Evolutionary conservation across 306 rosid species (phyloP).

Genomic region (Cucumis melo): DNA sequence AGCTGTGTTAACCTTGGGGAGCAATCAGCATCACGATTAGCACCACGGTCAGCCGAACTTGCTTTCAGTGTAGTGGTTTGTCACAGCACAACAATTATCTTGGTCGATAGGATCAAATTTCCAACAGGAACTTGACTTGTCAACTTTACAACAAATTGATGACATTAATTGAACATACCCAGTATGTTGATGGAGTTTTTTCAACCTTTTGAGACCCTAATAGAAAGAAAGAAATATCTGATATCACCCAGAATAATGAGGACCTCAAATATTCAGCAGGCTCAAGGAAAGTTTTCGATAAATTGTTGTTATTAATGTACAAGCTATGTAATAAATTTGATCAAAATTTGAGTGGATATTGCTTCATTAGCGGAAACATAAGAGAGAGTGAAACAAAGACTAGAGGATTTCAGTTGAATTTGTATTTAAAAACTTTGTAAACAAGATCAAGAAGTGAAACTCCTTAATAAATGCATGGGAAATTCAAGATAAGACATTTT

Average conservation of each 20-base stretch:
- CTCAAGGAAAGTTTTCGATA: background rate
- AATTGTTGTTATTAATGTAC: background rate
- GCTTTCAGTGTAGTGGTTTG: no score
- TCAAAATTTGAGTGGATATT: background rate
- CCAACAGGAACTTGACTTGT: conserved; percentile 35
- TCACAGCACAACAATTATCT: no score
- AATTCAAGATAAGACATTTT: no score
- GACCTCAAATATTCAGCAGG: background rate
- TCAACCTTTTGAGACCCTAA: conserved; percentile 73
- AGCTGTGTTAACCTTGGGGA: no score
- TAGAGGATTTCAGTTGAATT: background rate
- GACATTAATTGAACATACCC: conserved; percentile 24
- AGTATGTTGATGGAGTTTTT: conserved; percentile 46
- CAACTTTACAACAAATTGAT: conserved; percentile 28
- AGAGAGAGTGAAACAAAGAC: background rate
- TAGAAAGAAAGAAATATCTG: background rate
- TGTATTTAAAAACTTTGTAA: background rate
- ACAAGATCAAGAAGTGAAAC: no score
- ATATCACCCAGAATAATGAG: background rate
- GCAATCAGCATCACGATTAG: no score
- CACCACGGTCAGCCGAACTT: no score
- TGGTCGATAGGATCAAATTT: no score
- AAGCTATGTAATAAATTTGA: background rate
- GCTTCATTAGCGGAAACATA: no score
- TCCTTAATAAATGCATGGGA: no score